phyloP scores from a whole-genome alignment of 139 green algal species.

The Picochlorum sp. region DNA sequence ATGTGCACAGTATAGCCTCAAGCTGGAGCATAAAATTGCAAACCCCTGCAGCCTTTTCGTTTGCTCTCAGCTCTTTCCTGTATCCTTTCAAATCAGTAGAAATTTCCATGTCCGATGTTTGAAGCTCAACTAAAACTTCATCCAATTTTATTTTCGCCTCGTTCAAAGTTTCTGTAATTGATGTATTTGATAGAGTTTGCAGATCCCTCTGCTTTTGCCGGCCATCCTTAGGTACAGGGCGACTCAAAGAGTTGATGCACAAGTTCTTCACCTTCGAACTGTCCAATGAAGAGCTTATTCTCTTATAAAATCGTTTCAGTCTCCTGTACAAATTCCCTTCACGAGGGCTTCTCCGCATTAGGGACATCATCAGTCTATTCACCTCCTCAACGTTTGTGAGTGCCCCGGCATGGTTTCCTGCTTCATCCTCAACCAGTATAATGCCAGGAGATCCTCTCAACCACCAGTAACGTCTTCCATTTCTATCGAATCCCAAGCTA shows the following conservation, averaged over 20 bases:
- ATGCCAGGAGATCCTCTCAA: constrained; percentile 13
- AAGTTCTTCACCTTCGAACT: not conserved
- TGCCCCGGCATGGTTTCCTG: constrained; percentile 6
- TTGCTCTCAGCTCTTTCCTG: not conserved
- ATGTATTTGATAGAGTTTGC: constrained; percentile 4
- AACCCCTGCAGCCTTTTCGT: constrained; percentile 5
- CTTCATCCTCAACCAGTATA: constrained; percentile 23
- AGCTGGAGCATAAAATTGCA: constrained; percentile 13
- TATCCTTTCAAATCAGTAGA: constrained; percentile 2
- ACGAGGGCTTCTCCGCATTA: constrained; percentile 34
- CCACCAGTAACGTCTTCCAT: constrained; percentile 55
- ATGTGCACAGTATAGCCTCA: constrained; percentile 5
- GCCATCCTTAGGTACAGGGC: not conserved
- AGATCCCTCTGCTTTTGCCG: not conserved
- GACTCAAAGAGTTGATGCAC: not conserved
- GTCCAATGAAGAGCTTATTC: constrained; percentile 3
- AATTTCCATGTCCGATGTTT: constrained; percentile 4
- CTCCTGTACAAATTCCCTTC: constrained; percentile 33
- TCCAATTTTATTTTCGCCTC: constrained; percentile 16
- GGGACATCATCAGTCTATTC: constrained; percentile 22
- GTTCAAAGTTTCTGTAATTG: not conserved
- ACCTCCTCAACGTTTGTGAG: constrained; percentile 28
- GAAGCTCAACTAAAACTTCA: constrained; percentile 5
- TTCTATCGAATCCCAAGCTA: constrained; percentile 46
- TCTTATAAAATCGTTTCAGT: constrained; percentile 23